Evolutionary conservation across 768 basidiomycete genomes (phyloP), one percentile per base, ranked within the genome.

Genomic region (Lactifluus hygrophoroides): DNA sequence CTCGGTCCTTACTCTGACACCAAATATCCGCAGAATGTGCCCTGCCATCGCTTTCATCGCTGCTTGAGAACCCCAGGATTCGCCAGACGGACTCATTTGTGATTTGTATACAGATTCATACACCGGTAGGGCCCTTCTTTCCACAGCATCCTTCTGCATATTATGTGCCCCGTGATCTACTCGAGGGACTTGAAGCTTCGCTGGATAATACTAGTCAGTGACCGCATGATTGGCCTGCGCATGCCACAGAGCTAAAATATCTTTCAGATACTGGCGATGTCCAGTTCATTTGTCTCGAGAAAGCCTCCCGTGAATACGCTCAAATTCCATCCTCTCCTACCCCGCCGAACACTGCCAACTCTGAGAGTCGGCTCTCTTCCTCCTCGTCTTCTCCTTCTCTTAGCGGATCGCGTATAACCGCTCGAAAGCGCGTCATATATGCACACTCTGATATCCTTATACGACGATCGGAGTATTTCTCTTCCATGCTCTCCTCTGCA

Each of bases 401-500:
- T 0, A 76, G 77, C 58, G 67, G 73, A 5, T 51, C 75, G 34
- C 76, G 75, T 21, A 76, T 74, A 1, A 77, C 77, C 3, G 86
- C 83, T 8, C 78, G 89, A 10, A 90, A 89, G 67, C 78, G 88
- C 37, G 69, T 84, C 34, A 80, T 91, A 38, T 90, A 87, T 66
- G 88, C 87, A 1, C 88, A 90, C 67, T 84, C 84, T 7, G 86
- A 88, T 64, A 86, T 91, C 51, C 76, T 90, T 21, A 81, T 72
- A 48, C 76, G 80, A 11, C 75, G 88, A n/a, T 86, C 86, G 14
- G 88, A 89, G 60, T 90, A 90, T 66, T 89, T 90, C 64, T 77
- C 81, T 5, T 86, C 84, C 0, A 85, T 90, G 80, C 76, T 90
- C 11, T 72, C 78, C 21, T 87, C 86, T 0, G 76, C 83, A 0